A percentile compares a stretch with the other conserved stretches of the same genome.
These are phyloP conservation scores for Pogostemon cablin DNA, from an alignment of 257 asterid species.

Conservation along the genomic window DNA sequence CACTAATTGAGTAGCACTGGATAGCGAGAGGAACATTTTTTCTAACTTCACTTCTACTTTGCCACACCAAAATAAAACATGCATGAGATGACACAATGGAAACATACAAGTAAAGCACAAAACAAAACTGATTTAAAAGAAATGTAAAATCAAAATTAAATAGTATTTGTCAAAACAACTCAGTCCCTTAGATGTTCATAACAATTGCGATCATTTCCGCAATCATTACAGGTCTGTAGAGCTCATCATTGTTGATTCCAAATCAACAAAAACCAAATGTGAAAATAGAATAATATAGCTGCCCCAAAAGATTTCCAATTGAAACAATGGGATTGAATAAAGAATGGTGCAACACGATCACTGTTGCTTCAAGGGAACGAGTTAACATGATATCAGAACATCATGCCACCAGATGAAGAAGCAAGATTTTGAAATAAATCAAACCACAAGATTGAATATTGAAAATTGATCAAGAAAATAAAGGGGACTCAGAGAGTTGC, in stretches of 20 bases:
- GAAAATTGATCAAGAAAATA: not conserved
- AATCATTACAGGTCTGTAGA: conserved; percentile 76
- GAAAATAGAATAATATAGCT: conserved; percentile 34
- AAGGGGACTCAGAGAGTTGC: conserved; percentile 73
- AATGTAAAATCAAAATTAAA: not conserved
- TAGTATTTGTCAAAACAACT: conserved; percentile 33
- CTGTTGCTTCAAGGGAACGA: conserved; percentile 87
- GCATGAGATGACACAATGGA: not conserved
- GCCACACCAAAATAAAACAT: not conserved
- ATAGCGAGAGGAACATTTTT: conserved; percentile 37
- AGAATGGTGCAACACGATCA: conserved; percentile 43
- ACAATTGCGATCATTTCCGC: conserved; percentile 63
- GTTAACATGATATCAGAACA: conserved; percentile 41
- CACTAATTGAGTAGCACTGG: conserved; percentile 23
- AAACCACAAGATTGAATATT: not conserved
- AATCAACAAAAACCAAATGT: too few species aligned
- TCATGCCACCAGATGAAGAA: conserved; percentile 76
- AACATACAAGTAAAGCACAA: not conserved
- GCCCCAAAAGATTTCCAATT: conserved; percentile 41
- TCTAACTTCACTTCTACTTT: conserved; percentile 8
- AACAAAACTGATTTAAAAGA: not conserved
- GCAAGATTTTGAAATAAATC: conserved; percentile 27
- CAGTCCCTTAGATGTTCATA: conserved; percentile 87
- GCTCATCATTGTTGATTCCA: conserved; percentile 46
- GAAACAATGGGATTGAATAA: not conserved